These are phyloP conservation scores for Pharnaceum exiguum DNA, from an alignment of 148 eudicot species.

Conservation along the genomic window DNA sequence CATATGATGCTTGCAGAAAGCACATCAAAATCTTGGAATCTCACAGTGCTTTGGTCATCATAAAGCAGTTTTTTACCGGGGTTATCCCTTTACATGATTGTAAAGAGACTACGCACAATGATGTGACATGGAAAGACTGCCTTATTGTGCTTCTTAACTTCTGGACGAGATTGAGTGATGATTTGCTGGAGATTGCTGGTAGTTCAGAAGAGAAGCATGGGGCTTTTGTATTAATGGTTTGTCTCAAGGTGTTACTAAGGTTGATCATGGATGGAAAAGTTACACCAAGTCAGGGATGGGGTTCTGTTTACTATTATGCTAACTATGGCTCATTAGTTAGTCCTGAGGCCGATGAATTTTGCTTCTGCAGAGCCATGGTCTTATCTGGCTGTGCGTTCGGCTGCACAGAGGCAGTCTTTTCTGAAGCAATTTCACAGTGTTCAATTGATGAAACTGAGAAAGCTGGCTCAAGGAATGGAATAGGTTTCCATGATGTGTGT, in stretches of 20 bases:
- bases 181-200: slow-evolving; percentile 46
- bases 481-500: slow-evolving; percentile 43
- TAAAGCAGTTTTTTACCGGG: slow-evolving; percentile 58
- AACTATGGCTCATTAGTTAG: slow-evolving; percentile 28
- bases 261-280: slow-evolving; percentile 50
- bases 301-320: slow-evolving; percentile 45
- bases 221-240: slow-evolving; percentile 41
- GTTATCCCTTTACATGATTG: slow-evolving; percentile 36
- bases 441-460: slow-evolving; percentile 25
- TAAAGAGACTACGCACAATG: slow-evolving; percentile 27
- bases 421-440: slow-evolving; percentile 39
- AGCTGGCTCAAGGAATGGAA: slow-evolving; percentile 11
- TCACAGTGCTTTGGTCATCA: slow-evolving; percentile 37
- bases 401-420: slow-evolving; percentile 47
- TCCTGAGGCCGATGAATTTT: slow-evolving; percentile 32
- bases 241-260: slow-evolving; percentile 48
- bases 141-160: slow-evolving; percentile 61
- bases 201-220: slow-evolving; percentile 36
- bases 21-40: slow-evolving; percentile 45
- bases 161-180: slow-evolving; percentile 70
- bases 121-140: slow-evolving; percentile 52
- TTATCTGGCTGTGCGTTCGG: slow-evolving; percentile 66
- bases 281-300: slow-evolving; percentile 64
- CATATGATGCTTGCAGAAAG: slow-evolving; percentile 57
- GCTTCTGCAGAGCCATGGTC: slow-evolving; percentile 76